Base-by-base conservation (phyloP, 2,329 filamentous ascomycete species). In the Apiospora pterosperma region DNA sequence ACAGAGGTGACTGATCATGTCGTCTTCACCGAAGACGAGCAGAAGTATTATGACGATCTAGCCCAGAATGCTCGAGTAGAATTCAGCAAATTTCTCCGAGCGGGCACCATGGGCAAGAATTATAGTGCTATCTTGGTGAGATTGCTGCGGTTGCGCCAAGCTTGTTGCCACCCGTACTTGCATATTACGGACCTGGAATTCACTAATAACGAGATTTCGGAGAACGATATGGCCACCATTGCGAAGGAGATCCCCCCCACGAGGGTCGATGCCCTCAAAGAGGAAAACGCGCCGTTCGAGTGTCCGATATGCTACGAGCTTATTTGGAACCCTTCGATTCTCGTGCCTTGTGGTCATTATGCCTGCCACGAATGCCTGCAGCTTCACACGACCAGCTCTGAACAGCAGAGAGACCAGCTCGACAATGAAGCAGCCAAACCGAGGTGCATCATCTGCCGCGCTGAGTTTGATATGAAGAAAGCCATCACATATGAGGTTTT, bases 291-390 rank as follows among this genome's bases (percentile, higher is more conserved):
- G 14, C 58, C 58, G 2, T 92, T 95, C 61, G 90, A 94, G 73
- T 97, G 93, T 72, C 92, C 92, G 0, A 88, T 96, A 23, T 97
- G 93, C 75, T 89, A 91, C 65, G 93, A 97, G 71, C 88, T 83
- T 2, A 87, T 90, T 7, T 82, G 85, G 16, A 93, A 94, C 67
- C 91, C 92, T 0, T 86, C 86, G 3, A 92, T 97, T 67, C 90
- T 94, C 75, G 82, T 92, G 62, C 92, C 92, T 1, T 97, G 93
- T 72, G 93, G 93, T 2, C 93, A 97, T 72, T 87, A 90, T 66
- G 88, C 88, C 28, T 97, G 93, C 76, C 80, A 84, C 1, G 90
- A 93, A 67, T 97, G 93, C 73, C 88, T 96, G 66, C 84, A 87
- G 6, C 87, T 85, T 63, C 84, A 96, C 59, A 83, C 84, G 0